Evolutionary conservation across 306 rosid genomes (phyloP).

Genomic region (Vigna unguiculata): DNA sequence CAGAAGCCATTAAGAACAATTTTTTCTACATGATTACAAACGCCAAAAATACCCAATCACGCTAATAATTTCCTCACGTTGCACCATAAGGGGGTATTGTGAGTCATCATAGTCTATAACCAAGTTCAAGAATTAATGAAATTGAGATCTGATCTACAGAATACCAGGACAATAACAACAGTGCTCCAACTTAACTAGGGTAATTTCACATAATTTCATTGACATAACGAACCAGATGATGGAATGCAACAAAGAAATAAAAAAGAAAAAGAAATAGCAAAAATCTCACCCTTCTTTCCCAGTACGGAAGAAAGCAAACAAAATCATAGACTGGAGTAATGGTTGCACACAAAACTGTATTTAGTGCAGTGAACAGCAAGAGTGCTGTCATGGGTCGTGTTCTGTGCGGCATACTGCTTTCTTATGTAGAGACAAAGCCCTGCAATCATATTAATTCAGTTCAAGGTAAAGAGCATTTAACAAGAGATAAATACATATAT

Average conservation of each 20-base stretch:
- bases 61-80: not conserved
- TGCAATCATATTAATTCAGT: slow-evolving; percentile 38
- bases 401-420: slow-evolving; percentile 72
- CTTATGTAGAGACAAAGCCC: slow-evolving; percentile 34
- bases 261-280: not conserved
- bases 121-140: slow-evolving; percentile 17
- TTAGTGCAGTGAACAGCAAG: slow-evolving; percentile 75
- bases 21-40: not conserved
- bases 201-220: not conserved
- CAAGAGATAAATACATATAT: not conserved
- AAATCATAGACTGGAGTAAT: slow-evolving; percentile 81
- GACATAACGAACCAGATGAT: not conserved
- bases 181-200: not conserved
- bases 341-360: slow-evolving; percentile 65
- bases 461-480: not conserved
- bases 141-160: slow-evolving; percentile 4
- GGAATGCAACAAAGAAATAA: not conserved
- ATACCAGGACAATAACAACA: not conserved
- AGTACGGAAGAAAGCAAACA: slow-evolving; percentile 81
- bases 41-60: not conserved
- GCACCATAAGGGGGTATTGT: not conserved
- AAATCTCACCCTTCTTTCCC: slow-evolving; percentile 80
- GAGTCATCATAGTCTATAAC: not conserved
- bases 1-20: slow-evolving; percentile 9
- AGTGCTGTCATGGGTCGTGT: slow-evolving; percentile 80